Conservation (phyloP, 257 asterid species). For the Marsdenia floribunda region DNA sequence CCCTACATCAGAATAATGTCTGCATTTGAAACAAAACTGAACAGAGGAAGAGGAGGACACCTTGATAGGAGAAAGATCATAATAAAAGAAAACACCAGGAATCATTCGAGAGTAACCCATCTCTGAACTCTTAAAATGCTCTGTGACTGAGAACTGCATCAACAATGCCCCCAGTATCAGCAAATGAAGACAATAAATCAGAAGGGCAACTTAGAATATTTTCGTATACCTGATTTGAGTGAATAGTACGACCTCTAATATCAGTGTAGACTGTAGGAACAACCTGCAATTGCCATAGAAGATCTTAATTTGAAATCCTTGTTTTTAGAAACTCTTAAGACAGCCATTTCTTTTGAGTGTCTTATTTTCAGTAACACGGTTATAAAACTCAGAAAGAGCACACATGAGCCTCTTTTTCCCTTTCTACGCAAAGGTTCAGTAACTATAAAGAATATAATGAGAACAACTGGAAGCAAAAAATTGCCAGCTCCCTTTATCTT, state of each 20-base stretch:
- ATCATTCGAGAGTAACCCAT: slow-evolving; percentile 48
- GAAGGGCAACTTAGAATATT: slow-evolving; percentile 16
- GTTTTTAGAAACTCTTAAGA: slow-evolving; percentile 13
- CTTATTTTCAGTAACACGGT: background rate
- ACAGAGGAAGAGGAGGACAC: slow-evolving; percentile 24
- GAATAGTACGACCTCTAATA: slow-evolving; percentile 62
- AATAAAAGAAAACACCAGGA: slow-evolving; percentile 92
- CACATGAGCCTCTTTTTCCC: too few relatives aligned
- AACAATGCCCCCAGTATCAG: slow-evolving; percentile 12
- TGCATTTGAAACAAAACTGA: background rate
- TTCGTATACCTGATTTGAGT: slow-evolving; percentile 78
- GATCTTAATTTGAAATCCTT: slow-evolving; percentile 3
- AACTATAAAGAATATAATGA: background rate
- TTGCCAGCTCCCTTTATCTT: background rate
- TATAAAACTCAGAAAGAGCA: background rate
- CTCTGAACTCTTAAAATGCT: slow-evolving; percentile 72
- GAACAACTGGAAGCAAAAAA: background rate
- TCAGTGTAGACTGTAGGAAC: slow-evolving; percentile 84
- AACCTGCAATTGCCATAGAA: slow-evolving; percentile 59
- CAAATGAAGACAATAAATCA: slow-evolving; percentile 4
- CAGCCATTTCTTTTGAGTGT: slow-evolving; percentile 8
- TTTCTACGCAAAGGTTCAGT: background rate
- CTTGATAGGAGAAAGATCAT: slow-evolving; percentile 96
- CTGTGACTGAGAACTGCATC: slow-evolving; percentile 93
- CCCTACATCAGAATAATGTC: slow-evolving; percentile 1